Evolutionary conservation across 2,329 filamentous ascomycete species (phyloP).

Genomic region (Fusarium guadeloupense): DNA sequence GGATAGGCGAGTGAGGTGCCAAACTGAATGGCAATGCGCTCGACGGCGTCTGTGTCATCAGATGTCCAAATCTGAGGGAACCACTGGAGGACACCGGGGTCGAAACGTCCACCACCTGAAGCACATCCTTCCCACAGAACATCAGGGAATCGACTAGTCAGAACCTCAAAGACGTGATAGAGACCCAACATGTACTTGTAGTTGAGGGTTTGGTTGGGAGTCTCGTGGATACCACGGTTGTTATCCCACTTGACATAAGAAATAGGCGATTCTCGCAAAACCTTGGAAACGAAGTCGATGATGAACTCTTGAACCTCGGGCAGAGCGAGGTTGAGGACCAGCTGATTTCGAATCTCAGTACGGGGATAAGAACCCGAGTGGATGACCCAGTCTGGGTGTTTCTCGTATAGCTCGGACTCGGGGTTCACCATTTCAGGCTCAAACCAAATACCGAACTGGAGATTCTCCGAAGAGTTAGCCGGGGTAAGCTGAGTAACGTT

Average conservation of each 20-base stretch:
- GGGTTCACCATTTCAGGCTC: slow-evolving; percentile 75
- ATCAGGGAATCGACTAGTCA: slow-evolving; percentile 68
- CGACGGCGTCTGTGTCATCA: slow-evolving; percentile 70
- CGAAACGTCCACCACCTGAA: slow-evolving; percentile 71
- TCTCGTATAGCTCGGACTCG: slow-evolving; percentile 66
- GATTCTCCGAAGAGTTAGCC: slow-evolving; percentile 54
- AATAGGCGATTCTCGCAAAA: slow-evolving; percentile 64
- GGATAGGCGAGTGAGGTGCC: slow-evolving; percentile 72
- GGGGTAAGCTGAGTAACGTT: slow-evolving; percentile 60
- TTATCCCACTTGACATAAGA: slow-evolving; percentile 75
- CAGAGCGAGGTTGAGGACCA: slow-evolving; percentile 69
- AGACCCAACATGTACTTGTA: slow-evolving; percentile 71
- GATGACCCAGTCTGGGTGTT: slow-evolving; percentile 72
- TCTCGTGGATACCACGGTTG: slow-evolving; percentile 71
- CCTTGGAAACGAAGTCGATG: slow-evolving; percentile 62
- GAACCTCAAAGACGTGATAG: slow-evolving; percentile 68
- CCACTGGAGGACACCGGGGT: slow-evolving; percentile 70
- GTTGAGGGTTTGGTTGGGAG: slow-evolving; percentile 59
- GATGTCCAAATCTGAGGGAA: slow-evolving; percentile 74
- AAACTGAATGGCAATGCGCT: slow-evolving; percentile 70
- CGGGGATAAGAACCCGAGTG: slow-evolving; percentile 66
- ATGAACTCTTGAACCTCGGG: slow-evolving; percentile 71
- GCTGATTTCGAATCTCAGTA: slow-evolving; percentile 64
- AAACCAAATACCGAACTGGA: slow-evolving; percentile 73
- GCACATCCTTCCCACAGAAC: slow-evolving; percentile 74